Evolutionary conservation across 768 basidiomycete genomes (phyloP).

Genomic region (Kwoniella shandongensis): DNA sequence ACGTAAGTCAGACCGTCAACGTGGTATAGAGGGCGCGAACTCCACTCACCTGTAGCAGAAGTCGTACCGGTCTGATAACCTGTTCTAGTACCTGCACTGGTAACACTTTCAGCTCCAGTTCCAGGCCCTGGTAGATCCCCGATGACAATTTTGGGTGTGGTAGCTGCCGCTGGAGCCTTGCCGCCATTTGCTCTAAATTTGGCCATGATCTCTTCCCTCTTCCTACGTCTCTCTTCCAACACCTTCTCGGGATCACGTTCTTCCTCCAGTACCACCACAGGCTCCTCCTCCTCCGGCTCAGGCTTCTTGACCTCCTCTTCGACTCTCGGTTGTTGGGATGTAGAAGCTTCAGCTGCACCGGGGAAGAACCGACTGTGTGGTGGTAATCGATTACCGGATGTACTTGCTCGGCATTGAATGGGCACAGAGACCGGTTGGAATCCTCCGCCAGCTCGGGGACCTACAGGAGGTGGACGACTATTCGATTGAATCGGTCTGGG

Average conservation of each 20-base stretch:
- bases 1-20: neutral
- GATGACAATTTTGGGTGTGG: slow-evolving; percentile 11
- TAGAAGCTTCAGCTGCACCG: slow-evolving; percentile 15
- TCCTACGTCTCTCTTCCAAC: slow-evolving; percentile 46
- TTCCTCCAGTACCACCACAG: slow-evolving; percentile 31
- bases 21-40: neutral
- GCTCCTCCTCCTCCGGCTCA: slow-evolving; percentile 19
- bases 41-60: slow-evolving; percentile 23
- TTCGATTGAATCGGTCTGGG: slow-evolving; percentile 34
- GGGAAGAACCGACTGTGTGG: slow-evolving; percentile 19
- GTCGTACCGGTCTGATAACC: slow-evolving; percentile 31
- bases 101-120: slow-evolving; percentile 37
- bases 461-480: slow-evolving; percentile 56
- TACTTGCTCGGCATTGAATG: slow-evolving; percentile 8
- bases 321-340: slow-evolving; percentile 9
- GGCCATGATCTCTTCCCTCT: slow-evolving; percentile 51
- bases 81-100: slow-evolving; percentile 30
- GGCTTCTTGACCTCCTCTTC: slow-evolving; percentile 10
- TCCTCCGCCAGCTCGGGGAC: slow-evolving; percentile 30
- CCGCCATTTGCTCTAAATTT: slow-evolving; percentile 47
- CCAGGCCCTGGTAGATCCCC: slow-evolving; percentile 17
- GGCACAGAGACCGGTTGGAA: slow-evolving; percentile 55
- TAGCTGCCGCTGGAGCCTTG: slow-evolving; percentile 16
- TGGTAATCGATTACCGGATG: slow-evolving; percentile 7
- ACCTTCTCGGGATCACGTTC: slow-evolving; percentile 43